A percentile compares a stretch with the other conserved stretches of the same genome.
These are phyloP conservation scores for Xylaria sp. DNA, from an alignment of 2,329 filamentous ascomycete species.

Conservation along the genomic window DNA sequence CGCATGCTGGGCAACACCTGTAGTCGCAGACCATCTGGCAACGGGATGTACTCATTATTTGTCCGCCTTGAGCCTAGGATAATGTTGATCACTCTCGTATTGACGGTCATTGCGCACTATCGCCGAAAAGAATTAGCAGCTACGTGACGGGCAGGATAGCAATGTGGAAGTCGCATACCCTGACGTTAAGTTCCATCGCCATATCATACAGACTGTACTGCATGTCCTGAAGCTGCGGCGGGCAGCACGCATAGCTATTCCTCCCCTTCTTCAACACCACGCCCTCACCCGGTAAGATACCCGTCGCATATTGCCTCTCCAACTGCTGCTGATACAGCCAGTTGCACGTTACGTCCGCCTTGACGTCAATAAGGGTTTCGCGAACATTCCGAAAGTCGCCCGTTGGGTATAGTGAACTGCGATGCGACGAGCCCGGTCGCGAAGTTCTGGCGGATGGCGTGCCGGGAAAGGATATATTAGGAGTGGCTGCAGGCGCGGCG, in stretches of 20 bases:
- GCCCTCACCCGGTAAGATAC: slow-evolving; percentile 35
- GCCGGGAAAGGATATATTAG: slow-evolving; percentile 20
- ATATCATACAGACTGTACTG: slow-evolving; percentile 34
- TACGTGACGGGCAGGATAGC: neutral
- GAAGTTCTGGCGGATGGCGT: slow-evolving; percentile 22
- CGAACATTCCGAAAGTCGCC: slow-evolving; percentile 40
- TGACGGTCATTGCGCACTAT: slow-evolving; percentile 62
- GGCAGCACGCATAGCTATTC: slow-evolving; percentile 37
- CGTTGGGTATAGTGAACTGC: slow-evolving; percentile 33
- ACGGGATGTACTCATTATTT: slow-evolving; percentile 51
- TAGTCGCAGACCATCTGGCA: slow-evolving; percentile 52
- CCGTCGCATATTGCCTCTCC: slow-evolving; percentile 40
- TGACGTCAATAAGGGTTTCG: slow-evolving; percentile 48
- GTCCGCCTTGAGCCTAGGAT: slow-evolving; percentile 44
- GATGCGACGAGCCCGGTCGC: slow-evolving; percentile 22
- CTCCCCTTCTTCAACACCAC: slow-evolving; percentile 38
- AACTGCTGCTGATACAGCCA: slow-evolving; percentile 59
- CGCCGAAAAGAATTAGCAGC: slow-evolving; percentile 14
- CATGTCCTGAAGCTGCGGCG: slow-evolving; percentile 35
- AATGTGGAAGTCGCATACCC: slow-evolving; percentile 26
- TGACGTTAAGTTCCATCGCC: slow-evolving; percentile 37
- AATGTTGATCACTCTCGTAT: slow-evolving; percentile 58
- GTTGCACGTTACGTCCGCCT: slow-evolving; percentile 57
- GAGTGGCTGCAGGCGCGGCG: slow-evolving; percentile 10
- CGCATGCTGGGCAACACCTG: slow-evolving; percentile 56